Conservation (phyloP, 768 basidiomycete species). For the Agrocybe pediades region DNA sequence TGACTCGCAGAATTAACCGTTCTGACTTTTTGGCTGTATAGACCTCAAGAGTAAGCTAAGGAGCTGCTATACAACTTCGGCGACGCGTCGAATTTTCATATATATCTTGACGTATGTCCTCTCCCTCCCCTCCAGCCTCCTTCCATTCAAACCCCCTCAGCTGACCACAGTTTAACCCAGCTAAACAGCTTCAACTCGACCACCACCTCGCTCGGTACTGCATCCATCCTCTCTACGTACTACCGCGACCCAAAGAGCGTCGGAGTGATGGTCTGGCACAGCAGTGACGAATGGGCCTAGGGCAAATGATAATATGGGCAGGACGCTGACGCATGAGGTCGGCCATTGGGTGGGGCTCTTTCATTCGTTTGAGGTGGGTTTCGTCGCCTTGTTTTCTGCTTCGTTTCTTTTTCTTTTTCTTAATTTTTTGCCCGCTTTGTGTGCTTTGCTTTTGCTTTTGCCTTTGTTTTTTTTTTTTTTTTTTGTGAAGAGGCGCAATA, state of each 20-base stretch:
- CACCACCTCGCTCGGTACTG: constrained; percentile 39
- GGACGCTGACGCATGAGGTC: constrained; percentile 46
- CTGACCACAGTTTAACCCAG: no score
- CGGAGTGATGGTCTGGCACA: constrained; percentile 18
- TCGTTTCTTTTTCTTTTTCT: neutral
- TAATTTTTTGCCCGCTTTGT: no score
- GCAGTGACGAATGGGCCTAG: neutral
- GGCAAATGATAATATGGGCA: constrained; percentile 4
- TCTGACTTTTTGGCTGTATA: constrained; percentile 14
- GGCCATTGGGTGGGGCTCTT: constrained; percentile 51
- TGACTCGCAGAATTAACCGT: neutral
- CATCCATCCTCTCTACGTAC: constrained; percentile 41
- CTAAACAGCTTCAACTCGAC: constrained; percentile 24
- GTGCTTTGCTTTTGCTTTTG: no score
- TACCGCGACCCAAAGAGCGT: constrained; percentile 33
- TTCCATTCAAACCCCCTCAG: no score
- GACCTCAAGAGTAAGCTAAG: constrained; percentile 28
- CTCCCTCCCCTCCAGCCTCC: no score
- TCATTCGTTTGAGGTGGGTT: constrained; percentile 32
- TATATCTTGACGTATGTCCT: constrained; percentile 33
- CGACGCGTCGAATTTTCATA: constrained; percentile 36
- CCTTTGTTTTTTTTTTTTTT: no score
- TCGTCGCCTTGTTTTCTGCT: no score
- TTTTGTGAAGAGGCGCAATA: no score
- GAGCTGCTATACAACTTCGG: constrained; percentile 38